phyloP scores from a whole-genome alignment of 1,284 basidiomycete genomes.

The Apiotrichum brassicae region DNA sequence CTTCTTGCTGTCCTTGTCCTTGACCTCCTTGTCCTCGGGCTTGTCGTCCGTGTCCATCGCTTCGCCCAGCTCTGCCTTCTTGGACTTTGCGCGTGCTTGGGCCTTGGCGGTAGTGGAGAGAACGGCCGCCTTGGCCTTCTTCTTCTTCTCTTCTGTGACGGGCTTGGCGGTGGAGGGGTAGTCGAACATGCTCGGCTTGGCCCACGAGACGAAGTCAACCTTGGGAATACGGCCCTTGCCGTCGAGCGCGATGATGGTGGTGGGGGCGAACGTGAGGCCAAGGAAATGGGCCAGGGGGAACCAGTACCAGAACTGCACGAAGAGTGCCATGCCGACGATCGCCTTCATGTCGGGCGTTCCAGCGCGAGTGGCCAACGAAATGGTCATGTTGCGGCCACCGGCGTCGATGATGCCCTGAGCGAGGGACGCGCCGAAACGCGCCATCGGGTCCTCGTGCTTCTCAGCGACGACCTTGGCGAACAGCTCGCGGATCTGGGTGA shows the following conservation, averaged over 20 bases:
- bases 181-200: slow-evolving; percentile 77
- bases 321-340: slow-evolving; percentile 90
- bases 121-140: slow-evolving; percentile 85
- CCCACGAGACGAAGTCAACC: slow-evolving; percentile 83
- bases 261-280: slow-evolving; percentile 84
- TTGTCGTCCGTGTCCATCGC: slow-evolving; percentile 67
- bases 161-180: slow-evolving; percentile 79
- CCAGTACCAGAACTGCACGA: slow-evolving; percentile 99
- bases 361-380: slow-evolving; percentile 82
- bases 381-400: slow-evolving; percentile 88
- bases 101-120: slow-evolving; percentile 91
- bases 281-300: slow-evolving; percentile 93
- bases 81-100: slow-evolving; percentile 79
- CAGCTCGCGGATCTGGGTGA: slow-evolving; percentile 68
- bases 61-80: slow-evolving; percentile 62
- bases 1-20: slow-evolving; percentile 50
- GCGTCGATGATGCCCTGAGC: slow-evolving; percentile 95
- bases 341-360: slow-evolving; percentile 82
- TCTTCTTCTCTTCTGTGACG: slow-evolving; percentile 80
- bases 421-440: slow-evolving; percentile 87
- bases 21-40: slow-evolving; percentile 14
- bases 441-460: slow-evolving; percentile 97
- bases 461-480: slow-evolving; percentile 84
- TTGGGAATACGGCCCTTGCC: slow-evolving; percentile 80
- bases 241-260: slow-evolving; percentile 84